Evolutionary conservation across 106 monocot genomes (phyloP).

Genomic region (Hemerocallis citrina): DNA sequence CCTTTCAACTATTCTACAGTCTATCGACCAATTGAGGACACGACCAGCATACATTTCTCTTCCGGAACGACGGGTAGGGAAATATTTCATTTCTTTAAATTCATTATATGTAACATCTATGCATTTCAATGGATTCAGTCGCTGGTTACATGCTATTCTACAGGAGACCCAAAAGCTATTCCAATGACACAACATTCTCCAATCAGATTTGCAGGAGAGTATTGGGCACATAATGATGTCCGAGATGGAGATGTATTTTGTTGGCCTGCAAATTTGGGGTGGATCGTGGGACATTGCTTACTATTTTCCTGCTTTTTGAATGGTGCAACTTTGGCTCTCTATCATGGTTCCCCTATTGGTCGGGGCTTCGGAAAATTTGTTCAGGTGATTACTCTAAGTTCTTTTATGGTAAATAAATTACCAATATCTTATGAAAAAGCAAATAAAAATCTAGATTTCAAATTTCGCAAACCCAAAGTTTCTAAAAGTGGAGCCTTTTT

Average conservation of each 20-base stretch:
- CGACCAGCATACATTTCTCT: conserved; percentile 88
- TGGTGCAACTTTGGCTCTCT: conserved; percentile 76
- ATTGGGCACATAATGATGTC: conserved; percentile 77
- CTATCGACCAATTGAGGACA: conserved; percentile 44
- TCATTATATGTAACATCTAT: neutral
- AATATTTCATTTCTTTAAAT: neutral
- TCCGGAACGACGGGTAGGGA: conserved; percentile 82
- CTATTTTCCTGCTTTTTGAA: conserved; percentile 70
- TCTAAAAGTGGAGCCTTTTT: too few relatives aligned
- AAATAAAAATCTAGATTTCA: too few relatives aligned
- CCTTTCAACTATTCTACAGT: conserved; percentile 42
- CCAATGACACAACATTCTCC: conserved; percentile 90
- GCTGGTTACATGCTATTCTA: neutral
- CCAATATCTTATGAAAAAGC: too few relatives aligned
- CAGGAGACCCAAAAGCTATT: conserved; percentile 92
- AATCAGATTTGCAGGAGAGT: conserved; percentile 69
- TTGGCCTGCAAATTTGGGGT: conserved; percentile 94
- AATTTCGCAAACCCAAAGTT: too few relatives aligned
- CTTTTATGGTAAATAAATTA: too few relatives aligned
- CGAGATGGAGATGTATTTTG: conserved; percentile 60
- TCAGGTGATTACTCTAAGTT: conserved; percentile 34
- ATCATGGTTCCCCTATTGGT: conserved; percentile 92
- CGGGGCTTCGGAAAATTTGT: conserved; percentile 81
- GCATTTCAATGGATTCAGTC: neutral
- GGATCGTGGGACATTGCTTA: conserved; percentile 84